Evolutionary conservation across 768 basidiomycete genomes (phyloP).

Genomic region (Lactifluus pinguis): DNA sequence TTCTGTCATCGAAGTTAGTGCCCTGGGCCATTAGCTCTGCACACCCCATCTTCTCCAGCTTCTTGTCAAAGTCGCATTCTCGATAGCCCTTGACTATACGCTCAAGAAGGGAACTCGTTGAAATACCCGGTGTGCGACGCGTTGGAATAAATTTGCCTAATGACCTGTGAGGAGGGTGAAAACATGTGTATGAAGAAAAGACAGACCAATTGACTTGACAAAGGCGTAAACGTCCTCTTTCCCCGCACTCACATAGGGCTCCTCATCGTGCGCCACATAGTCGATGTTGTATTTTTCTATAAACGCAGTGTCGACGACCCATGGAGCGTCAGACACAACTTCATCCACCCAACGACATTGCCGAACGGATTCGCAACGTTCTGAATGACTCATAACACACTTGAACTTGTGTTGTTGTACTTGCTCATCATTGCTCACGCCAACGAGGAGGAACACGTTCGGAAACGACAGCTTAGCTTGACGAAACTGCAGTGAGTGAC

Average conservation of each 20-base stretch:
- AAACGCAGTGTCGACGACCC: slow-evolving; percentile 79
- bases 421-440: slow-evolving; percentile 86
- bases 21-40: slow-evolving; percentile 59
- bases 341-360: slow-evolving; percentile 98
- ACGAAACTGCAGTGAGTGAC: slow-evolving; percentile 90
- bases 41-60: slow-evolving; percentile 82
- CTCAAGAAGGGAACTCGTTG: slow-evolving; percentile 87
- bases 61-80: slow-evolving; percentile 77
- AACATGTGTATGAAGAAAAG: neutral
- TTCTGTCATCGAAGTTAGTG: slow-evolving; percentile 26
- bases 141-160: slow-evolving; percentile 93
- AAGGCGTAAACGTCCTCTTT: slow-evolving; percentile 80
- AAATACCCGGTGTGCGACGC: slow-evolving; percentile 87
- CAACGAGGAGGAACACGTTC: slow-evolving; percentile 81
- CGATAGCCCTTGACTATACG: slow-evolving; percentile 87
- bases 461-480: slow-evolving; percentile 95
- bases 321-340: slow-evolving; percentile 83
- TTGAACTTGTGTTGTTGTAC: slow-evolving; percentile 71
- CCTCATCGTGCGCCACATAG: slow-evolving; percentile 95
- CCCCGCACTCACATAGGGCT: slow-evolving; percentile 72
- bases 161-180: neutral
- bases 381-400: slow-evolving; percentile 81
- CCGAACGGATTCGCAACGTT: slow-evolving; percentile 87
- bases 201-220: slow-evolving; percentile 69
- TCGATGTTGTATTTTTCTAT: slow-evolving; percentile 83